These are phyloP conservation scores for Conticribra guillardii DNA, from an alignment of 108 stramenopile species.

Conservation along the genomic window DNA sequence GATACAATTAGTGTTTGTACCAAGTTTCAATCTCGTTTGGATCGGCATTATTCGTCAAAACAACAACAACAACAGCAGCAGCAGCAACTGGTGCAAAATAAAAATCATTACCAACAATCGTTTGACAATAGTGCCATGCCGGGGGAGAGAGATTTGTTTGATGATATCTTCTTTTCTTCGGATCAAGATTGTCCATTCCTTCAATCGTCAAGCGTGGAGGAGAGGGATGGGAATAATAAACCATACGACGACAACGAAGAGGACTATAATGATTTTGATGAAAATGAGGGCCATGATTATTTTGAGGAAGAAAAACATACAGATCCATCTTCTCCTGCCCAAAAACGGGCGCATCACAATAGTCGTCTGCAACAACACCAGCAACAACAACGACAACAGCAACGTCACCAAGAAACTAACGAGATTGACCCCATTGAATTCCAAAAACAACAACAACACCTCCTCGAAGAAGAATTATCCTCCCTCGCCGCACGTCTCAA, in stretches of 20 bases:
- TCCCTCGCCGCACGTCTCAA: conserved; percentile 72
- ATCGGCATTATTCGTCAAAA: conserved; percentile 3
- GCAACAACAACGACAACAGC: conserved; percentile 22
- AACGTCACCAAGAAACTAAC: not conserved
- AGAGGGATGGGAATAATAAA: not conserved
- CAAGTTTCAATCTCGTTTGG: conserved; percentile 25
- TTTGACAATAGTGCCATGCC: not conserved
- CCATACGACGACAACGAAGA: not conserved
- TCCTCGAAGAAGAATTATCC: conserved; percentile 76
- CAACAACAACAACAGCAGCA: conserved; percentile 1
- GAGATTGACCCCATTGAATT: conserved; percentile 54
- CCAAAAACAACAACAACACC: conserved; percentile 76
- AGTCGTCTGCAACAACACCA: not conserved
- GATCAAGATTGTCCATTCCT: conserved; percentile 9
- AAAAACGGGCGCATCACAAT: conserved; percentile 3
- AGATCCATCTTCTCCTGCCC: not conserved
- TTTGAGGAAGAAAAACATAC: conserved; percentile 4
- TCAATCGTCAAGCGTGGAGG: not conserved
- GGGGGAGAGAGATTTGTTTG: conserved; percentile 28
- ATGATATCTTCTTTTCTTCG: conserved; percentile 40
- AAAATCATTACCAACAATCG: not conserved
- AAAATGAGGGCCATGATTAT: not conserved
- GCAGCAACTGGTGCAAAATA: not conserved
- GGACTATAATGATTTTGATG: not conserved
- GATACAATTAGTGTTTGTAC: conserved; percentile 20